Percentiles rank a stretch among this genome's conserved stretches.
phyloP scores from a whole-genome alignment of 1,284 basidiomycete species.

The Erythrobasidium hasegawianum region DNA sequence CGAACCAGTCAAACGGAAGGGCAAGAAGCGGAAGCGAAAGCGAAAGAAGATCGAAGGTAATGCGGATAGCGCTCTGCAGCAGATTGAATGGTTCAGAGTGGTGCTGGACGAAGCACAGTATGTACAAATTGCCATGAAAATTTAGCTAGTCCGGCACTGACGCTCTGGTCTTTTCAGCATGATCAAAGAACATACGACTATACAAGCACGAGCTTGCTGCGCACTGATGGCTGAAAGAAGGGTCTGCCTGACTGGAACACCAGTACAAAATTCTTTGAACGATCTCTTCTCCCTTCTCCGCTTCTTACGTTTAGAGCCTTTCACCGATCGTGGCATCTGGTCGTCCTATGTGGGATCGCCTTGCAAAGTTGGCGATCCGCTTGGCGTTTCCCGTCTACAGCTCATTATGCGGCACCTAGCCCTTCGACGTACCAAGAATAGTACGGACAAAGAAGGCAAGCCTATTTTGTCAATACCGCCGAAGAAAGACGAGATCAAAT shows the following conservation, averaged over 20 bases:
- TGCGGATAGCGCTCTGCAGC: constrained; percentile 78
- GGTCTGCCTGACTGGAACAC: constrained; percentile 91
- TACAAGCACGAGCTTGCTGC: constrained; percentile 90
- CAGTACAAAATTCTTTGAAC: constrained; percentile 97
- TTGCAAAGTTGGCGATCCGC: constrained; percentile 83
- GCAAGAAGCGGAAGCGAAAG: constrained; percentile 50
- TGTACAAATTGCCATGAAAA: no score
- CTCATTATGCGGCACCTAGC: constrained; percentile 96
- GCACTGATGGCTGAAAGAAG: constrained; percentile 90
- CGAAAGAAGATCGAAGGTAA: constrained; percentile 51
- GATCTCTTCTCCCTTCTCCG: constrained; percentile 96
- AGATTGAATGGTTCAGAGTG: constrained; percentile 94
- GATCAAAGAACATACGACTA: constrained; percentile 92
- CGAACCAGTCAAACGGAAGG: constrained; percentile 53
- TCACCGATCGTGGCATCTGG: constrained; percentile 90
- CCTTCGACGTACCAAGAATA: constrained; percentile 91
- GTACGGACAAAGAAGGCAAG: constrained; percentile 72
- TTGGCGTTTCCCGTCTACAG: constrained; percentile 89
- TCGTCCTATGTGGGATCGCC: constrained; percentile 86
- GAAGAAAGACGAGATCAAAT: constrained; percentile 76
- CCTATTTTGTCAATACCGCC: constrained; percentile 82
- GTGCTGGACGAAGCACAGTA: constrained; percentile 98
- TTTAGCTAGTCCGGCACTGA: constrained; percentile 19
- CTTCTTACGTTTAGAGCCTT: constrained; percentile 85
- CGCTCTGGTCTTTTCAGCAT: constrained; percentile 62